Conservation (phyloP, 345 rosid genomes). For the Eutrema japonicum region DNA sequence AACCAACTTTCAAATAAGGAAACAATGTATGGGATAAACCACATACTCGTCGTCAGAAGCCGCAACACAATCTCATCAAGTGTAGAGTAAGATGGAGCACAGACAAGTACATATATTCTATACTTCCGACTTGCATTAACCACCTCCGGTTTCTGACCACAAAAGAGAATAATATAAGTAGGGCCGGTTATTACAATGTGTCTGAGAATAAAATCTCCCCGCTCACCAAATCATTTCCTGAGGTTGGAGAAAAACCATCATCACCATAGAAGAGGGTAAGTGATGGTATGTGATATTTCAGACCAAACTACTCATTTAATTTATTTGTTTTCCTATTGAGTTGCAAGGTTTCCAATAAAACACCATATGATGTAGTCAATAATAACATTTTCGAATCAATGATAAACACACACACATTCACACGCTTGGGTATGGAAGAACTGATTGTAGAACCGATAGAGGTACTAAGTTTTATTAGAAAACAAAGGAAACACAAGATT, state of each 20-base stretch:
- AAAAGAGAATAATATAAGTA: constrained; percentile 22
- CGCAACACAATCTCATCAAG: constrained; percentile 95
- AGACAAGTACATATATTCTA: constrained; percentile 80
- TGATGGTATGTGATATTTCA: constrained; percentile 16
- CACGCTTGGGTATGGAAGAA: background rate
- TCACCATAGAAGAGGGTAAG: constrained; percentile 55
- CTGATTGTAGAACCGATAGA: background rate
- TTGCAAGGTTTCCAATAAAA: constrained; percentile 13
- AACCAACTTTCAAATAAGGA: constrained; percentile 19
- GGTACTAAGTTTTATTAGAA: too few relatives aligned
- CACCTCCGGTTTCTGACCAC: constrained; percentile 83
- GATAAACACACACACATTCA: background rate
- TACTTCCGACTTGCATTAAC: constrained; percentile 71
- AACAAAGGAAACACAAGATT: too few relatives aligned
- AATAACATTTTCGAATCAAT: constrained; percentile 10
- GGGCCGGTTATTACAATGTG: background rate
- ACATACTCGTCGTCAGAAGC: constrained; percentile 73
- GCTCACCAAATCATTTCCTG: constrained; percentile 89
- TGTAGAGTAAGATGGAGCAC: constrained; percentile 98
- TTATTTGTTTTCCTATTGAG: background rate
- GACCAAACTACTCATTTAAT: background rate
- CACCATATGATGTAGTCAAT: background rate
- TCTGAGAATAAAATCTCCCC: constrained; percentile 19
- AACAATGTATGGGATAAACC: constrained; percentile 14
- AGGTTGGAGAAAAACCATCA: constrained; percentile 84